phyloP scores from a whole-genome alignment of 495 filamentous ascomycete genomes.

The Talaromyces ruber region DNA sequence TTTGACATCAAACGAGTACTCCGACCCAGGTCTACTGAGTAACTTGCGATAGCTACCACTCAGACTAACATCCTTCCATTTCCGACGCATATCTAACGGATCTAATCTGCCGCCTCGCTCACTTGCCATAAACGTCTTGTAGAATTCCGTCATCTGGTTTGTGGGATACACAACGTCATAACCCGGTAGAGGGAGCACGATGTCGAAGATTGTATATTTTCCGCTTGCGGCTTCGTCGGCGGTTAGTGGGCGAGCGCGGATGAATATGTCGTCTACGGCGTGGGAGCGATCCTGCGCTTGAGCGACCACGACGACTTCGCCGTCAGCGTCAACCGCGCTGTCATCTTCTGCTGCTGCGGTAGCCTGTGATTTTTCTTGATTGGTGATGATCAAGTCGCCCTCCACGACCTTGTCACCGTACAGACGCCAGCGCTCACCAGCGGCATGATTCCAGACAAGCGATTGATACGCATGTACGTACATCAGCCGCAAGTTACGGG shows the following conservation, averaged over 20 bases:
- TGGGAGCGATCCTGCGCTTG: constrained; percentile 46
- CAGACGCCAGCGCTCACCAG: constrained; percentile 64
- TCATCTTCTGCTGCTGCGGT: constrained; percentile 19
- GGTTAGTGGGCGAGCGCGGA: constrained; percentile 66
- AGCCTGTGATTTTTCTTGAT: constrained; percentile 25
- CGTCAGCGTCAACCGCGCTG: constrained; percentile 54
- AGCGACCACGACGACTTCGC: constrained; percentile 57
- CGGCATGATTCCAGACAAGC: constrained; percentile 83
- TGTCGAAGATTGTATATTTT: constrained; percentile 73
- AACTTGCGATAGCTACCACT: constrained; percentile 82
- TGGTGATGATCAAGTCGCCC: constrained; percentile 76
- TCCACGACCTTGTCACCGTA: constrained; percentile 65
- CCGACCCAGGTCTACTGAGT: constrained; percentile 51
- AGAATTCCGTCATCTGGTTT: constrained; percentile 75
- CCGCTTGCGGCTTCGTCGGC: constrained; percentile 72
- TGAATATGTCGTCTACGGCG: constrained; percentile 51
- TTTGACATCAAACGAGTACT: constrained; percentile 58
- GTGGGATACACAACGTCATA: constrained; percentile 80
- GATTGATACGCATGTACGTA: constrained; percentile 96
- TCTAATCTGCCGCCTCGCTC: constrained; percentile 67
- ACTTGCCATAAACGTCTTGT: constrained; percentile 73
- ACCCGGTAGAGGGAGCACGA: constrained; percentile 91
- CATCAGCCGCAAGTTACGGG: constrained; percentile 75
- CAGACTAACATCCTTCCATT: constrained; percentile 79
- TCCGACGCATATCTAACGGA: constrained; percentile 79